These are phyloP conservation scores for Dysphania ambrosioides DNA, from an alignment of 148 eudicot species.

Conservation along the genomic window DNA sequence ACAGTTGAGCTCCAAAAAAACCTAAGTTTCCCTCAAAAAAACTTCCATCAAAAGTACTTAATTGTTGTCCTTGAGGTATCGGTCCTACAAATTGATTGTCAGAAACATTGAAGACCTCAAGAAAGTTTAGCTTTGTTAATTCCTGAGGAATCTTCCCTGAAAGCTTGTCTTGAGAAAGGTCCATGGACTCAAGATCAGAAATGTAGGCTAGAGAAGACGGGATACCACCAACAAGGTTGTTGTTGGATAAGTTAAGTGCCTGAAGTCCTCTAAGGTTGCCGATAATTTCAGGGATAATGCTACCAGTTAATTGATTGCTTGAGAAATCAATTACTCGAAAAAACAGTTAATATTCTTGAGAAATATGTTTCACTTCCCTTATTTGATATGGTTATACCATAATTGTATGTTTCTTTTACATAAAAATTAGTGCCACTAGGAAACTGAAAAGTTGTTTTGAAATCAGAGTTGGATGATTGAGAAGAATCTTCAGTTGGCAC, in stretches of 20 bases:
- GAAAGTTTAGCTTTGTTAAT: neutral
- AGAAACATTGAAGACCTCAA: neutral
- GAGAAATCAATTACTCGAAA: slow-evolving; percentile 35
- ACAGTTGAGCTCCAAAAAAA: slow-evolving; percentile 34
- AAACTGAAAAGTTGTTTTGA: neutral
- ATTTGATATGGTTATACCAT: slow-evolving; percentile 26
- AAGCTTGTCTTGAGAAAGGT: neutral
- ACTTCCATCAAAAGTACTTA: neutral
- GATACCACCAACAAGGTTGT: neutral
- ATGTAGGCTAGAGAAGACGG: neutral
- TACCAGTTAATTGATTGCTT: neutral
- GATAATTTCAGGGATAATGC: neutral
- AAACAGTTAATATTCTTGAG: slow-evolving; percentile 1
- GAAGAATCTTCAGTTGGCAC: neutral
- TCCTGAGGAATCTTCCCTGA: neutral
- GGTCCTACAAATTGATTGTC: neutral
- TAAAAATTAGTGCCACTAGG: neutral
- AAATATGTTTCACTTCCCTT: slow-evolving; percentile 29
- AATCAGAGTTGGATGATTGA: neutral
- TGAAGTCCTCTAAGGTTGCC: neutral
- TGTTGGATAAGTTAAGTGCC: neutral
- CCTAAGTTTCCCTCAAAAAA: slow-evolving; percentile 32
- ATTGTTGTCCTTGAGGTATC: neutral
- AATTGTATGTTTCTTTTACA: neutral
- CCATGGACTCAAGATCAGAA: neutral